phyloP scores from a whole-genome alignment of 1,284 basidiomycete species.

The Calocybe gambosa region DNA sequence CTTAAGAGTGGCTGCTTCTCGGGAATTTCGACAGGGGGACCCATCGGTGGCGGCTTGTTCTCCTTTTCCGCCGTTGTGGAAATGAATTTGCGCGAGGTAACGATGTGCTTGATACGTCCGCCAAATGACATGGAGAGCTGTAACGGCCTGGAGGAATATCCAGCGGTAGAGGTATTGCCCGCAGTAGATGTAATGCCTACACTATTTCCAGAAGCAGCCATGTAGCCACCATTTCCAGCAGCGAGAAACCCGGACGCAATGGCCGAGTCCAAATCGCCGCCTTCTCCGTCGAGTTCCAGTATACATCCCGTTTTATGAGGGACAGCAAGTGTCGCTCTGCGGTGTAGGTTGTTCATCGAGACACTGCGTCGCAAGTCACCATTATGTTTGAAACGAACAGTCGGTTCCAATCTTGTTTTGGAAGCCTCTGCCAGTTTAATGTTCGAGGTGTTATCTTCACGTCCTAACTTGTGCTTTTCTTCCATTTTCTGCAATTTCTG shows the following conservation, averaged over 20 bases:
- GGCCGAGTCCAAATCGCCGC: slow-evolving; percentile 44
- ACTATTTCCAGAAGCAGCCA: slow-evolving; percentile 93
- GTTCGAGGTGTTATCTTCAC: slow-evolving; percentile 34
- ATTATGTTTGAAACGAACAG: slow-evolving; percentile 32
- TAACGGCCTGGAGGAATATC: slow-evolving; percentile 33
- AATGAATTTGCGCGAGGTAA: slow-evolving; percentile 52
- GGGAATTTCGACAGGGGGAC: slow-evolving; percentile 57
- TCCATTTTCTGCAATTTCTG: slow-evolving; percentile 52
- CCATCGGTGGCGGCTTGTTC: slow-evolving; percentile 48
- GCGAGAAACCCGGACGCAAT: slow-evolving; percentile 67
- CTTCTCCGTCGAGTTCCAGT: slow-evolving; percentile 46
- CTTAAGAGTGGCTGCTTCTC: slow-evolving; percentile 47
- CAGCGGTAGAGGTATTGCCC: slow-evolving; percentile 78
- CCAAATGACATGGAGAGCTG: slow-evolving; percentile 49
- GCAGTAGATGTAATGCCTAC: slow-evolving; percentile 87
- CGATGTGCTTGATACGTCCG: slow-evolving; percentile 56
- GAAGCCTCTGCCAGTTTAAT: slow-evolving; percentile 32
- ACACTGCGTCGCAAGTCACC: slow-evolving; percentile 69
- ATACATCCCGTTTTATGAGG: slow-evolving; percentile 26
- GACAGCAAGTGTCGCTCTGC: slow-evolving; percentile 33
- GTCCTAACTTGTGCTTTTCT: slow-evolving; percentile 41
- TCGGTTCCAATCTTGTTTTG: slow-evolving; percentile 38
- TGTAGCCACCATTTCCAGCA: slow-evolving; percentile 49
- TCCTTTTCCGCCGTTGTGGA: slow-evolving; percentile 21
- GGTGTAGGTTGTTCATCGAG: slow-evolving; percentile 73